Evolutionary conservation across 148 eudicot genomes (phyloP).

Genomic region (Chenopodium album): DNA sequence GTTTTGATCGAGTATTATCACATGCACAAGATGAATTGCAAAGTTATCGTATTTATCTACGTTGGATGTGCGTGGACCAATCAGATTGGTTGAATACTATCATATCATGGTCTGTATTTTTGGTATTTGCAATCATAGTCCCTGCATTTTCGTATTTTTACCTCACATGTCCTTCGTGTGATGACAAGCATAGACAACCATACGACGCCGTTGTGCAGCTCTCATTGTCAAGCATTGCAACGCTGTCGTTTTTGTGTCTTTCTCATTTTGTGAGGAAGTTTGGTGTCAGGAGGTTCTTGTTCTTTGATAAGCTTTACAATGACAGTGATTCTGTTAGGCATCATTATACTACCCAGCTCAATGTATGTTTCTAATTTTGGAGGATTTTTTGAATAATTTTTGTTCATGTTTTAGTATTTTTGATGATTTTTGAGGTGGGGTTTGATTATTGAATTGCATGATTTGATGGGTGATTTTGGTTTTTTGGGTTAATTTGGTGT

Average conservation of each 20-base stretch:
- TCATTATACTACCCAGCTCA: constrained; percentile 67
- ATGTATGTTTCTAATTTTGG: constrained; percentile 45
- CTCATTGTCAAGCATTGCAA: constrained; percentile 59
- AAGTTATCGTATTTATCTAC: constrained; percentile 60
- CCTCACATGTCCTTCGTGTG: constrained; percentile 66
- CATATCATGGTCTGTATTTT: constrained; percentile 62
- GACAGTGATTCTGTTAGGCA: constrained; percentile 77
- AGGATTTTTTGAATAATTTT: background rate
- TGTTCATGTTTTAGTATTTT: background rate
- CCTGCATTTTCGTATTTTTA: constrained; percentile 71
- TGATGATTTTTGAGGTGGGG: constrained; percentile 7
- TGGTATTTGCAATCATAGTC: constrained; percentile 46
- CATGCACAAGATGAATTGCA: constrained; percentile 65
- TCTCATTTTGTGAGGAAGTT: constrained; percentile 50
- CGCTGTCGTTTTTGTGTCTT: constrained; percentile 66
- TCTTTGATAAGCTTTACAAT: constrained; percentile 75
- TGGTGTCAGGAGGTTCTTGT: constrained; percentile 75
- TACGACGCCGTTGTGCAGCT: constrained; percentile 70
- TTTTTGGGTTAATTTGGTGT: background rate
- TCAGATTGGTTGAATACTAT: constrained; percentile 34
- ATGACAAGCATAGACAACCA: constrained; percentile 51
- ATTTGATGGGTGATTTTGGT: background rate
- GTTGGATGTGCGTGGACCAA: constrained; percentile 88
- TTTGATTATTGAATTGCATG: background rate
- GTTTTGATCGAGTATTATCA: constrained; percentile 41